These are phyloP conservation scores for Sphaerobolus stellatus DNA, from an alignment of 1,284 basidiomycete species.

Conservation along the genomic window DNA sequence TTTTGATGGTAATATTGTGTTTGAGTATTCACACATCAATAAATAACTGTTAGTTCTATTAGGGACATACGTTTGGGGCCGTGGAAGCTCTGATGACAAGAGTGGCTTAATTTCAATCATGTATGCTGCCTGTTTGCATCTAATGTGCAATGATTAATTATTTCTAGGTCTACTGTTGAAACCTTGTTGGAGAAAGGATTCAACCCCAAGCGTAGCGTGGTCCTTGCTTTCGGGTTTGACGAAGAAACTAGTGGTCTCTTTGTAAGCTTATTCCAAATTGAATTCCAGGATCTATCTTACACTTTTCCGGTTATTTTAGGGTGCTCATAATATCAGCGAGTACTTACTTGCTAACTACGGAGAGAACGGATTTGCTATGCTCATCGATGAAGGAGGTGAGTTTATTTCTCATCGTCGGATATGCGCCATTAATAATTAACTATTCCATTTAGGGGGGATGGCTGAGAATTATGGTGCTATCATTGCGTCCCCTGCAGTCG, in stretches of 20 bases:
- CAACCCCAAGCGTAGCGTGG: slow-evolving; percentile 50
- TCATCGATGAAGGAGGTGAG: slow-evolving; percentile 58
- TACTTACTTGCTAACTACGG: slow-evolving; percentile 58
- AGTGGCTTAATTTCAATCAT: slow-evolving; percentile 56
- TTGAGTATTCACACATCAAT: background rate
- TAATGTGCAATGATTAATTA: slow-evolving; percentile 26
- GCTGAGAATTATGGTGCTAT: slow-evolving; percentile 35
- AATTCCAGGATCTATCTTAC: slow-evolving; percentile 16
- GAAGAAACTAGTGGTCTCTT: slow-evolving; percentile 60
- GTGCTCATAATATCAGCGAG: slow-evolving; percentile 50
- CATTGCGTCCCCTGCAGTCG: slow-evolving; percentile 51
- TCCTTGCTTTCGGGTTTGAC: slow-evolving; percentile 70
- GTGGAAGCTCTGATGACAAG: slow-evolving; percentile 65
- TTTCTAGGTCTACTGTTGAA: slow-evolving; percentile 50
- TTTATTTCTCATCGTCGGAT: background rate
- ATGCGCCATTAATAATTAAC: slow-evolving; percentile 18
- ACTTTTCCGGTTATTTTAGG: slow-evolving; percentile 33
- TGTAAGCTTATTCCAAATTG: slow-evolving; percentile 30
- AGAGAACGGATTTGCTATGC: slow-evolving; percentile 54
- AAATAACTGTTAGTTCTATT: slow-evolving; percentile 1
- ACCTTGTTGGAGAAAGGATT: slow-evolving; percentile 53
- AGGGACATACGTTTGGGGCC: slow-evolving; percentile 61
- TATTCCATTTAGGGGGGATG: slow-evolving; percentile 34
- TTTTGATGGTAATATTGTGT: slow-evolving; percentile 39
- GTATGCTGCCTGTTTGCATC: slow-evolving; percentile 33